A percentile compares a stretch with the other conserved stretches of the same genome.
Conservation (phyloP, 257 asterid genomes). For the Plantago major region DNA sequence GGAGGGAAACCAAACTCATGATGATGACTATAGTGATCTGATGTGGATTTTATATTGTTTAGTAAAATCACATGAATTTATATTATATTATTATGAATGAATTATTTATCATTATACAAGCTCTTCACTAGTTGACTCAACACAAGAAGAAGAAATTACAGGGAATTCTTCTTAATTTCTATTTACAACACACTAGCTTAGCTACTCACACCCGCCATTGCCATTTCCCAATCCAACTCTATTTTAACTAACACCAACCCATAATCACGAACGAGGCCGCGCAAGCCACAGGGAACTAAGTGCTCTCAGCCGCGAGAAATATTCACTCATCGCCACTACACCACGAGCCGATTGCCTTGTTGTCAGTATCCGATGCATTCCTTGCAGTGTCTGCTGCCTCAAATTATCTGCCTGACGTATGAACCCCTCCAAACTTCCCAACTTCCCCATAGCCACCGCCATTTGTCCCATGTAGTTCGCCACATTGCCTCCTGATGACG, state of each 20-base stretch:
- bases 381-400: constrained; percentile 83
- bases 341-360: constrained; percentile 93
- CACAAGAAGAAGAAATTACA: too few relatives aligned
- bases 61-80: too few relatives aligned
- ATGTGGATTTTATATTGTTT: too few relatives aligned
- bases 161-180: too few relatives aligned
- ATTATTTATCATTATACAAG: background rate
- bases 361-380: constrained; percentile 77
- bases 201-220: too few relatives aligned
- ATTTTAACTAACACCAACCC: too few relatives aligned
- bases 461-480: constrained; percentile 62
- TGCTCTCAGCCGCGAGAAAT: constrained; percentile 85
- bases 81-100: too few relatives aligned
- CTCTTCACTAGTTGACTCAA: too few relatives aligned
- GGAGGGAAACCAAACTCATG: too few relatives aligned
- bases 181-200: too few relatives aligned
- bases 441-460: constrained; percentile 62
- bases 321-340: constrained; percentile 63
- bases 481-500: constrained; percentile 43
- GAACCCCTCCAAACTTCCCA: constrained; percentile 58
- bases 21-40: too few relatives aligned
- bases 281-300: constrained; percentile 96
- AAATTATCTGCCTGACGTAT: constrained; percentile 84
- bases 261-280: constrained; percentile 64
- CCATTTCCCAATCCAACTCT: too few relatives aligned